Evolutionary conservation across 805 yeast species (phyloP), one percentile per base, ranked within the genome.

Genomic region (Candida succiphila): DNA sequence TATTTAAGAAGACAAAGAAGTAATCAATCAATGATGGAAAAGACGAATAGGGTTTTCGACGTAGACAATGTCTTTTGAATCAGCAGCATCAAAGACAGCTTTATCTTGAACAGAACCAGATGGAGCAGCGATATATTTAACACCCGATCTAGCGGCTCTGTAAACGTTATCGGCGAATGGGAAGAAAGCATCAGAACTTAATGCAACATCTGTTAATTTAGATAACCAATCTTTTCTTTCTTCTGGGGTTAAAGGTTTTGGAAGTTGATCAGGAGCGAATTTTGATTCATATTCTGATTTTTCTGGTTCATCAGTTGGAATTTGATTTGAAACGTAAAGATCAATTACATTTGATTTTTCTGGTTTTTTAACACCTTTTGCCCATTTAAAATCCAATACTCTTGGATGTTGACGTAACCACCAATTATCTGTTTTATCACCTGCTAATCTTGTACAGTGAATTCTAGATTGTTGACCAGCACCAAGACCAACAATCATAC

Each of bases 381-480:
- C 94, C 97, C 97, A 92, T 66, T 89, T 75, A 75, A 92, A 82
- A 17, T 66, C 92, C 39, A 92, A 66, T 7, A 92, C 97, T 57
- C 69, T 76, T 47, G 97, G 97, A 64, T 92, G 98, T 63, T 92
- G 97, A 71, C 99, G 82, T 55, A 92, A 74, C 98, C 98, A 92
- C 97, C 97, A 92, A 75, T 88, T 88, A 62, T 92, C 96, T 45
- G 97, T 96, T 72, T 92, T 92, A 56, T 92, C 98, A 59, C 98
- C 98, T 33, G 98, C 99, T 49, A 92, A 75, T 68, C 99, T 81
- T 32, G 98, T 92, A 69, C 99, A 92, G 69, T 92, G 99, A 54
- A 92, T 92, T 67, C 99, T 79, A 36, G 96, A 87, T 68, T 92
- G 99, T 71, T 92, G 99, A 46, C 99, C 99, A 39, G 99, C 99